Percentiles rank a stretch among this genome's conserved stretches.
Evolutionary conservation across 1,284 basidiomycete species (phyloP).

Genomic region (Peniophora sp.): DNA sequence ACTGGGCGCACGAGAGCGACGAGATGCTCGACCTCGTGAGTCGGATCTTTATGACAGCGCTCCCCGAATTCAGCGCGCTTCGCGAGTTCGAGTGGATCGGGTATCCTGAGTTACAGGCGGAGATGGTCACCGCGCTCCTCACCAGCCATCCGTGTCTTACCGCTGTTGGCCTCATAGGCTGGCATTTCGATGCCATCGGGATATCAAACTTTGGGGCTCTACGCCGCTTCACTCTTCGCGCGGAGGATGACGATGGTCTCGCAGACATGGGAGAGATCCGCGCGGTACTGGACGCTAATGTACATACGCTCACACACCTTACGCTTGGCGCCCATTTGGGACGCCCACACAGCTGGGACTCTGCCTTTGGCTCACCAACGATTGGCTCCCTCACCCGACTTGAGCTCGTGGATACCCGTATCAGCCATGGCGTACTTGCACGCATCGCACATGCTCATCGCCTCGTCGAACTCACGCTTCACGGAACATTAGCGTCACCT

Average conservation of each 20-base stretch:
- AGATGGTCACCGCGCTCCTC: conserved; percentile 50
- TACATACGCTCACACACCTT: conserved; percentile 48
- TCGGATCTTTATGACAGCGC: conserved; percentile 49
- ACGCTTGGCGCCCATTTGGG: conserved; percentile 58
- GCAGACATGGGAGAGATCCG: conserved; percentile 63
- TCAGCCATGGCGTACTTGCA: conserved; percentile 52
- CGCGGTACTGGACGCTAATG: conserved; percentile 51
- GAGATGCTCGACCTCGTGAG: conserved; percentile 58
- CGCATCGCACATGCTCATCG: conserved; percentile 53
- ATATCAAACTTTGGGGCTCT: conserved; percentile 52
- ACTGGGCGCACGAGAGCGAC: conserved; percentile 61
- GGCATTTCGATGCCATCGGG: conserved; percentile 63
- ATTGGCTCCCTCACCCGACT: conserved; percentile 59
- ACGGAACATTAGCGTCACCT: conserved; percentile 56
- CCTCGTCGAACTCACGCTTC: conserved; percentile 51
- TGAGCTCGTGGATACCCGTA: conserved; percentile 57
- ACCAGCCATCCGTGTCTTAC: conserved; percentile 43
- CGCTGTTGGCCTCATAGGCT: conserved; percentile 53
- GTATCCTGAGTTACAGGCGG: conserved; percentile 54
- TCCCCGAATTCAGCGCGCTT: conserved; percentile 51
- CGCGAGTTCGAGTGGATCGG: conserved; percentile 66
- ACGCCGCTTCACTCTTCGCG: conserved; percentile 54
- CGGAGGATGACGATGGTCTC: conserved; percentile 61
- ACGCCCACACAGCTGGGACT: conserved; percentile 57
- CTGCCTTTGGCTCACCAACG: conserved; percentile 49